Evolutionary conservation across 352 stramenopile species (phyloP), one percentile per base, ranked within the genome.

Genomic region (Aphanomyces euteiches): DNA sequence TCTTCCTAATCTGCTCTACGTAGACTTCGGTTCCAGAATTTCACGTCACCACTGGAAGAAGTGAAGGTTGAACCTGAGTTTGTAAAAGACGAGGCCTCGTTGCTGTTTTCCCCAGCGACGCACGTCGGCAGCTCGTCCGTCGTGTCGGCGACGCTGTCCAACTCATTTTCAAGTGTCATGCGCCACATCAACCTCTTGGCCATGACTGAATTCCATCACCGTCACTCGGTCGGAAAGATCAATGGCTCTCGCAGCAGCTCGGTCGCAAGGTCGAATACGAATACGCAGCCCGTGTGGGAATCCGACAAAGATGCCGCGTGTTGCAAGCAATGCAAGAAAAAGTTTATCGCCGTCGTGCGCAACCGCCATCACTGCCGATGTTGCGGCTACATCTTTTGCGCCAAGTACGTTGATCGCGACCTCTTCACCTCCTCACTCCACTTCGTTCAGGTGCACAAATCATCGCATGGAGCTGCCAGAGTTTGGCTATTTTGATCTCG

Each of bases 271-370:
- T 56, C 50, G 7, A 61, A 39, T 15, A 83, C 84, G 1, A 92
- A 85, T 50, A 81, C 85, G 5, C 87, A 95, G 76, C 87, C 87
- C 8, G 79, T 95, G 37, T 95, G 87, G 87, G 87, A 95, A 58
- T 82, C 82, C 38, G 85, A 95, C 57, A 84, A 83, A 57, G 87
- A 95, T 54, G 87, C 87, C 4, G 76, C 87, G 5, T 93, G 85
- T 73, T 95, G 87, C 75, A 93, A 95, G 74, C 83, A 84, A 3
- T 95, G 87, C 78, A 95, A 95, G 73, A 95, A 95, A 73, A 93
- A 93, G 67, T 95, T 95, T 72, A 95, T 93, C 72, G 79, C 87
- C 6, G 79, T 95, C 8, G 79, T 92, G 36, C 87, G 87, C 38
- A 90, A 87, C 43, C 83, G 87, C 8, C 87, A 94, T 60, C 87